These are phyloP conservation scores for Rhodotorula sp. DNA, from an alignment of 1,284 basidiomycete genomes.

Conservation along the genomic window DNA sequence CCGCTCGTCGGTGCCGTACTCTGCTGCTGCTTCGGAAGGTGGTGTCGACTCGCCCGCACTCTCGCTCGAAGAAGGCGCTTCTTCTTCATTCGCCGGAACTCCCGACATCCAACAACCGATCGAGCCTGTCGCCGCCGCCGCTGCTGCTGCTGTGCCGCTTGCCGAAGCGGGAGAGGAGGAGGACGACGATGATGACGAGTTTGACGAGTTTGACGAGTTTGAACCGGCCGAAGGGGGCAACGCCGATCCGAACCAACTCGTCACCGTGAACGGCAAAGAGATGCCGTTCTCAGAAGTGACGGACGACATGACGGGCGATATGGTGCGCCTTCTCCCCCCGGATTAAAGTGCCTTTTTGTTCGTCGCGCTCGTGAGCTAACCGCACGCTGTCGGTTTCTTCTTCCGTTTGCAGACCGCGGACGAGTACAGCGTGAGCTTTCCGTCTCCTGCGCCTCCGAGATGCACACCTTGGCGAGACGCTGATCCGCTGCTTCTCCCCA, in stretches of 20 bases:
- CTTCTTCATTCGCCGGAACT: too few relatives aligned
- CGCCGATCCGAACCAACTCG: slow-evolving; percentile 25
- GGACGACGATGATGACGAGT: slow-evolving; percentile 17
- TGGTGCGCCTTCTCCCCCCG: too few relatives aligned
- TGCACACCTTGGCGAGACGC: neutral
- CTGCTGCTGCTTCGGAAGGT: neutral
- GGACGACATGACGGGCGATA: slow-evolving; percentile 26
- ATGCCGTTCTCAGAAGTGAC: slow-evolving; percentile 24
- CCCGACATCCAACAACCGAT: too few relatives aligned
- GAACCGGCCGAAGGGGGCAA: slow-evolving; percentile 14
- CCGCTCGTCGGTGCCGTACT: neutral
- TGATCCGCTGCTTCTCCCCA: too few relatives aligned
- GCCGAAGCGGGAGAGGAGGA: slow-evolving; percentile 1
- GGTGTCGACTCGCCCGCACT: neutral
- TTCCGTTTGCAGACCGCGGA: slow-evolving; percentile 2
- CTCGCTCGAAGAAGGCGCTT: too few relatives aligned
- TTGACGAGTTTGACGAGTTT: slow-evolving; percentile 22
- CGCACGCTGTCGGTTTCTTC: too few relatives aligned
- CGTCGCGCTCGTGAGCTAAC: too few relatives aligned
- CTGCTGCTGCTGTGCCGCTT: too few relatives aligned
- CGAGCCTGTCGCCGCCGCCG: too few relatives aligned
- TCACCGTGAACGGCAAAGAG: slow-evolving; percentile 29
- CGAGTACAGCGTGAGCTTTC: slow-evolving; percentile 16
- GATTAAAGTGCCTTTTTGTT: too few relatives aligned
- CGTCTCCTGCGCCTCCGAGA: neutral